Base-by-base conservation (phyloP, 129 eudicot genomes). In the Lonicera japonica region DNA sequence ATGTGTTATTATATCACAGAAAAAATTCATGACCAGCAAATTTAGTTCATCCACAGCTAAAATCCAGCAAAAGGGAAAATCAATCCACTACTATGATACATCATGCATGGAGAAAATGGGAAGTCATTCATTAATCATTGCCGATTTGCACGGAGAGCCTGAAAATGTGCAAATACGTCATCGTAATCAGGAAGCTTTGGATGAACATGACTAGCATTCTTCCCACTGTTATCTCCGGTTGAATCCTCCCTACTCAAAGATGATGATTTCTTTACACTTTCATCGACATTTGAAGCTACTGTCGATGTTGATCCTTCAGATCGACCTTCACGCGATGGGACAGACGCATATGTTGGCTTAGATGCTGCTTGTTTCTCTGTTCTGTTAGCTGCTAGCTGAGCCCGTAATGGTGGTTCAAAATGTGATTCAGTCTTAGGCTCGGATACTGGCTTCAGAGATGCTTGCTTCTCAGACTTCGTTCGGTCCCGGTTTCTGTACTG, bases 171-270 rank as follows among this genome's bases (percentile, higher is more conserved):
- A 40, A 79, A 78, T 34, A 91, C 38, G 25, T 70, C 54, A 11
- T 87, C 95, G 60, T 77, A 91, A 11, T 91, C 96, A 5, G 96
- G 96, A 67, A 91, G 96, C 74, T 91, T 91, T 56, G 96, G 96
- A 72, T 87, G 98, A 60, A 91, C 96, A 74, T 91, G 96, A 65
- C 86, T 84, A 15, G 96, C 85, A 64, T 70, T 77, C 76, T 78
- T 79, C 3, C 48, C 54, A 61, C 72, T 57, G 41, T 69, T 81
- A 48, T 55, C 82, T 41, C 74, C 72, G 11, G 25, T 43, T n/a
- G 81, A 73, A 24, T 67, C 47, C 64, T 63, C 50, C 12, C 24
- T 64, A 54, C 64, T 22, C 60, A 19, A 8, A 24, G 66, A 5
- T 17, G 69, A 56, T 54, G 73, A 21, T 25, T 61, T 22, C 66